Evolutionary conservation across 805 yeast genomes (phyloP).

Genomic region (Pichia scutulata): DNA sequence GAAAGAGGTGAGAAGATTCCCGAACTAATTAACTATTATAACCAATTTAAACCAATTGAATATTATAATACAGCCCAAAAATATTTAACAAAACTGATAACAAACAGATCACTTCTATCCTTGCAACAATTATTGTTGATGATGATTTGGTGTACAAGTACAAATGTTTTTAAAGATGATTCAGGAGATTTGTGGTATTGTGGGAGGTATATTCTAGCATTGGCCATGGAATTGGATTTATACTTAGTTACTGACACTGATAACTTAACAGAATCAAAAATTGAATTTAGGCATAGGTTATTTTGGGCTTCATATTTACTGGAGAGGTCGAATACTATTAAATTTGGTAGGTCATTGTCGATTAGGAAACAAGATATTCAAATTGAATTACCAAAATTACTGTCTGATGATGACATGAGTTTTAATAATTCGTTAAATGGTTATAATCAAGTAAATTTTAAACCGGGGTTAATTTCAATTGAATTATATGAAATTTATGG

Average conservation of each 20-base stretch:
- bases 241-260: conserved; percentile 17
- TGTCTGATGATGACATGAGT: conserved; percentile 14
- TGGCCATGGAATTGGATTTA: conserved; percentile 22
- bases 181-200: conserved; percentile 22
- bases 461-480: conserved; percentile 15
- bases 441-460: conserved; percentile 15
- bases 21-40: conserved; percentile 6
- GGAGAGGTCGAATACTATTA: conserved; percentile 22
- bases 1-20: conserved; percentile 5
- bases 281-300: conserved; percentile 18
- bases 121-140: conserved; percentile 17
- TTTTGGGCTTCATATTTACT: conserved; percentile 20
- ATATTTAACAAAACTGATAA: conserved; percentile 15
- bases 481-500: conserved; percentile 18
- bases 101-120: conserved; percentile 14
- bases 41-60: conserved; percentile 17
- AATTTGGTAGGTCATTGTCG: conserved; percentile 21
- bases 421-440: conserved; percentile 1
- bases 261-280: conserved; percentile 15
- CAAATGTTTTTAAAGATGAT: conserved; percentile 19
- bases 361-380: conserved; percentile 20
- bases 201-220: conserved; percentile 21
- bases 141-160: conserved; percentile 17
- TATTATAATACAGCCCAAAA: conserved; percentile 18
- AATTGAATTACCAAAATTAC: conserved; percentile 16